Evolutionary conservation across 768 basidiomycete genomes (phyloP).

Genomic region (Lentinula raphanica): DNA sequence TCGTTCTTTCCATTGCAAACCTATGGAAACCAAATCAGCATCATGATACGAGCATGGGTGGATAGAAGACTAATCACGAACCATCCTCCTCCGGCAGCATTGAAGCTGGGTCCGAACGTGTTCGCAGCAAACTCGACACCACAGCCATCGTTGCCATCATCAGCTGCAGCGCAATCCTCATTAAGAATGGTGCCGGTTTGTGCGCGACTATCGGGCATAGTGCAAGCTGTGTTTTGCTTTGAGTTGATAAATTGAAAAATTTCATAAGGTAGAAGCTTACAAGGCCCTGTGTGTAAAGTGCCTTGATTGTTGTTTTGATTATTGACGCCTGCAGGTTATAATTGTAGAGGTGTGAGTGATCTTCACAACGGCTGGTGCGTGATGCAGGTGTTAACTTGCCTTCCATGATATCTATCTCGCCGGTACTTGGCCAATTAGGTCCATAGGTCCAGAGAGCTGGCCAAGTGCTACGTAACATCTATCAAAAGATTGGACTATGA

Average conservation of each 20-base stretch:
- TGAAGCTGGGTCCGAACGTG: conserved; percentile 57
- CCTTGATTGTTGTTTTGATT: conserved; percentile 44
- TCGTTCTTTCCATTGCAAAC: conserved; percentile 61
- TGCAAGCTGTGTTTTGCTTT: conserved; percentile 35
- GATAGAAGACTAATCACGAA: conserved; percentile 23
- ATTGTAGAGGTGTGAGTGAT: neutral
- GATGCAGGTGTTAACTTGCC: conserved; percentile 19
- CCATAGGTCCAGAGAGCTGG: conserved; percentile 30
- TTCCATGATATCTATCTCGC: conserved; percentile 51
- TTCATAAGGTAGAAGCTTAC: conserved; percentile 21
- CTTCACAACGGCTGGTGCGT: too few relatives aligned
- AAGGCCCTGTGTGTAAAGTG: conserved; percentile 52
- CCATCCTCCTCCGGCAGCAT: conserved; percentile 59
- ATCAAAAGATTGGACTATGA: neutral
- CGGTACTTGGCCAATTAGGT: conserved; percentile 44
- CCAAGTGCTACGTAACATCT: conserved; percentile 24
- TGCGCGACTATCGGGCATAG: conserved; percentile 31
- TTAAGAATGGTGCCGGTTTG: conserved; percentile 23
- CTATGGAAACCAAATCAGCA: conserved; percentile 22
- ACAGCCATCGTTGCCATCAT: conserved; percentile 51
- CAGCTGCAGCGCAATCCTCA: conserved; percentile 46
- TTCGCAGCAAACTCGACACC: conserved; percentile 40
- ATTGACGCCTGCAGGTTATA: conserved; percentile 34
- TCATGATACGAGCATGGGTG: neutral
- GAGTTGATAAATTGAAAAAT: too few relatives aligned